Conservation (phyloP, 2,329 filamentous ascomycete genomes). For the Alternaria sp. region DNA sequence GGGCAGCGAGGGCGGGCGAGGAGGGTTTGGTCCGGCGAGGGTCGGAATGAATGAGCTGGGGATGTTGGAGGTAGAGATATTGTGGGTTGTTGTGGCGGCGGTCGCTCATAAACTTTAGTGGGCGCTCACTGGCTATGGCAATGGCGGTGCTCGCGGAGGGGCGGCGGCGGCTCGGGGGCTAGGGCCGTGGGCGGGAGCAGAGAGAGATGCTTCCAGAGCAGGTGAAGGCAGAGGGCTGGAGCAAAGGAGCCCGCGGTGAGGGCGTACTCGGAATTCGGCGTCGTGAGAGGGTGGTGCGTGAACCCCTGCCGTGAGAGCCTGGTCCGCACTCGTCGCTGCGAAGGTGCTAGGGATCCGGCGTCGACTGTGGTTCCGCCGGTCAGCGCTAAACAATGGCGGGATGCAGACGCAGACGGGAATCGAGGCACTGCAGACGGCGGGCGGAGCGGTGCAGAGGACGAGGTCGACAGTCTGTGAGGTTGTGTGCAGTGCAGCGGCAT, state of each 20-base stretch:
- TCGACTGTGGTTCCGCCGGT: constrained; percentile 16
- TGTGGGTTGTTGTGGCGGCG: constrained; percentile 28
- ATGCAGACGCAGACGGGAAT: constrained; percentile 2
- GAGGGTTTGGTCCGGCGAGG: constrained; percentile 16
- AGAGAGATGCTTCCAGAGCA: constrained; percentile 11
- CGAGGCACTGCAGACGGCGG: constrained; percentile 4
- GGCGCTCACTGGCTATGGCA: constrained; percentile 8
- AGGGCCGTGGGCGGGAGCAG: neutral
- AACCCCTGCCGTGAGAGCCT: constrained; percentile 30
- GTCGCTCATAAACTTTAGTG: constrained; percentile 34
- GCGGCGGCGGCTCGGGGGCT: constrained; percentile 7
- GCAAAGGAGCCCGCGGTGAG: neutral
- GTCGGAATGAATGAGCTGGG: constrained; percentile 22
- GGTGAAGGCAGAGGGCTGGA: neutral
- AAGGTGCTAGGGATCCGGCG: neutral
- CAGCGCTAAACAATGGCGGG: constrained; percentile 11
- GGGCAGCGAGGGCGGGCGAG: constrained; percentile 15
- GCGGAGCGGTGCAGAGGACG: constrained; percentile 5
- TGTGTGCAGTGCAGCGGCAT: constrained; percentile 6
- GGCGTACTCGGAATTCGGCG: constrained; percentile 14
- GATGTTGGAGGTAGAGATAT: constrained; percentile 34
- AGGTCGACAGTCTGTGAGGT: constrained; percentile 7
- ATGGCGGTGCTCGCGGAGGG: constrained; percentile 21
- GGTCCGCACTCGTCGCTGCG: constrained; percentile 19
- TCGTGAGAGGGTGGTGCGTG: constrained; percentile 12